Conservation (phyloP, 2,329 filamentous ascomycete species). For the Trichoderma endophyticum region DNA sequence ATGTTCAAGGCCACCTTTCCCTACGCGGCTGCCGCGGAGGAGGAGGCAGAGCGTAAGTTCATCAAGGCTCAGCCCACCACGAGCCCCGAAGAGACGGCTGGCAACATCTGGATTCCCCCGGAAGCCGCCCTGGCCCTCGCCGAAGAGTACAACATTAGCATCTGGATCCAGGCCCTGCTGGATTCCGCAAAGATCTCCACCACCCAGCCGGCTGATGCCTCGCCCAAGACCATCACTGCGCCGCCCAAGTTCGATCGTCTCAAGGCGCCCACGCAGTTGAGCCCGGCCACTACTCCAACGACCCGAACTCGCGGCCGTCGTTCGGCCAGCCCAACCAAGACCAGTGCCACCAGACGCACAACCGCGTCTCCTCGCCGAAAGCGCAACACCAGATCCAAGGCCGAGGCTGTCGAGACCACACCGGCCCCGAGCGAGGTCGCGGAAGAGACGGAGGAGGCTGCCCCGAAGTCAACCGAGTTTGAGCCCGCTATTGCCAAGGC, state of each 20-base stretch:
- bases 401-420: conserved; percentile 35
- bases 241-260: conserved; percentile 75
- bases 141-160: conserved; percentile 77
- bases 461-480: conserved; percentile 48
- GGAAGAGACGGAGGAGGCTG: conserved; percentile 33
- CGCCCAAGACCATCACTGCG: conserved; percentile 72
- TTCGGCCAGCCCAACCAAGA: conserved; percentile 57
- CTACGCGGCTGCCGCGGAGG: conserved; percentile 68
- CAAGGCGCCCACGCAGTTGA: conserved; percentile 35
- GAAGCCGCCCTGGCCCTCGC: conserved; percentile 76
- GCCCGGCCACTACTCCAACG: conserved; percentile 50
- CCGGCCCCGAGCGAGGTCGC: conserved; percentile 31
- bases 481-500: conserved; percentile 51
- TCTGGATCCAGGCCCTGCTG: conserved; percentile 90
- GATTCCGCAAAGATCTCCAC: conserved; percentile 75
- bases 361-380: conserved; percentile 52
- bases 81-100: conserved; percentile 87
- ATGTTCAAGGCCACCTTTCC: conserved; percentile 93
- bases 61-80: conserved; percentile 80
- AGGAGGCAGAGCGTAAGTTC: conserved; percentile 73
- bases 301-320: conserved; percentile 50
- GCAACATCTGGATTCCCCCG: conserved; percentile 94
- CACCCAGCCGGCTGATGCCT: conserved; percentile 59
- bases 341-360: conserved; percentile 46
- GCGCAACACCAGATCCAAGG: conserved; percentile 46